These are phyloP conservation scores for Jacaranda mimosifolia DNA, from an alignment of 257 asterid species.

Conservation along the genomic window DNA sequence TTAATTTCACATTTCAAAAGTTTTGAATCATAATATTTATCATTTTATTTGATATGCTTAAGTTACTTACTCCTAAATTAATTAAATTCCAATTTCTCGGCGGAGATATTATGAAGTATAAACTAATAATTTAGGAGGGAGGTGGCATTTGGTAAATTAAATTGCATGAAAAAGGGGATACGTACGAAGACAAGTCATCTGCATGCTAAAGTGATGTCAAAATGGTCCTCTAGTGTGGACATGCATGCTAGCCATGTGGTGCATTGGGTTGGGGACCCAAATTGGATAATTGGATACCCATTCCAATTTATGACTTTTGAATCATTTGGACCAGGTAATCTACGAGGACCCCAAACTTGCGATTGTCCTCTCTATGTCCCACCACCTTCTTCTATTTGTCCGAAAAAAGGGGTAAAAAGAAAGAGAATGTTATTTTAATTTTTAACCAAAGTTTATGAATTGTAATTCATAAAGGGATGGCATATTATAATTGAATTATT, in stretches of 20 bases:
- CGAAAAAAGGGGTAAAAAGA: background rate
- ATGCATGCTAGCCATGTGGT: conserved; percentile 42
- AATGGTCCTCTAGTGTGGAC: conserved; percentile 40
- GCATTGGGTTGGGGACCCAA: conserved; percentile 51
- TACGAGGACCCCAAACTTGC: background rate
- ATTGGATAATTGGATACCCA: conserved; percentile 25
- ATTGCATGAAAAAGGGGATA: background rate
- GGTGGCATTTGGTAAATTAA: background rate
- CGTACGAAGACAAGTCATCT: conserved; percentile 11
- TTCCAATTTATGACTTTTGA: conserved; percentile 44
- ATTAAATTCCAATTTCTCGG: too few relatives aligned
- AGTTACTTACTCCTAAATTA: too few relatives aligned
- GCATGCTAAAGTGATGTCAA: conserved; percentile 23
- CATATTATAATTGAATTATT: too few relatives aligned
- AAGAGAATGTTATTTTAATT: too few relatives aligned
- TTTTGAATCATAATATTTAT: too few relatives aligned
- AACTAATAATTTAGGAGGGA: background rate
- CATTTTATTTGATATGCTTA: too few relatives aligned
- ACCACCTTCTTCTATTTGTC: background rate
- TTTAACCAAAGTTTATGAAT: background rate
- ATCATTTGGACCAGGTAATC: conserved; percentile 32
- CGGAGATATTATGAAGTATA: too few relatives aligned
- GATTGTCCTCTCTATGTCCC: background rate
- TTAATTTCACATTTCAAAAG: too few relatives aligned
- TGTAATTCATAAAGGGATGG: too few relatives aligned